Evolutionary conservation across 176 grass and related monocot species (phyloP).

Genomic region (Triticum urartu): DNA sequence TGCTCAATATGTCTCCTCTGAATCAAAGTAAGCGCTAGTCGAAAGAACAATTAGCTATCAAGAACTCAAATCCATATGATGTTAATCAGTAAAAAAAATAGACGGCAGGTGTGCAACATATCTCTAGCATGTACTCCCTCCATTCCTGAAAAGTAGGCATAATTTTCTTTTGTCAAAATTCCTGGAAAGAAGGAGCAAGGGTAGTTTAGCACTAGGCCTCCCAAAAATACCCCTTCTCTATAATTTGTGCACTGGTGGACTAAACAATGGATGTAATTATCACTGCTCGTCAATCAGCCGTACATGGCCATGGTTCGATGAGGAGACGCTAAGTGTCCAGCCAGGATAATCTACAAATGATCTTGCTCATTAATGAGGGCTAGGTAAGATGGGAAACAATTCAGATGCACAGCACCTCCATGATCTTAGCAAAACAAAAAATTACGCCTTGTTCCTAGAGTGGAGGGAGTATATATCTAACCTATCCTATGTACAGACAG

Average conservation of each 20-base stretch:
- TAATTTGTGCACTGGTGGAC: not conserved
- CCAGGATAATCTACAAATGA: not conserved
- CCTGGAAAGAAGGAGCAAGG: not conserved
- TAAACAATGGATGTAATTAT: not conserved
- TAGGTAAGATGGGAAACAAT: not conserved
- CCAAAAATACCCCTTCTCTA: not conserved
- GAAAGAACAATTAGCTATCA: constrained; percentile 39
- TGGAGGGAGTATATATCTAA: not conserved
- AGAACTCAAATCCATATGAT: not conserved
- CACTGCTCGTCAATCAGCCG: not conserved
- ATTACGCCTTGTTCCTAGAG: not conserved
- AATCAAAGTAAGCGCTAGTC: constrained; percentile 63
- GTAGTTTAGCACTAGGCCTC: not conserved
- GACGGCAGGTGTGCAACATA: constrained; percentile 31
- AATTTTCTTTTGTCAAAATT: not conserved
- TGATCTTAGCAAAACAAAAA: not conserved
- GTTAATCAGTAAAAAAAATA: not conserved
- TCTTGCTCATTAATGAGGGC: not conserved
- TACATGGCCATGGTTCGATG: not conserved
- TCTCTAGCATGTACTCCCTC: constrained; percentile 11
- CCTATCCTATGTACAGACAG: not conserved
- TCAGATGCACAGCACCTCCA: not conserved
- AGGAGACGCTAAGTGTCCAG: not conserved
- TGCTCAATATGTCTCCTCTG: constrained; percentile 84
- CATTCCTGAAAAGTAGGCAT: not conserved